Evolutionary conservation across 768 basidiomycete species (phyloP).

Genomic region (Rhodocollybia butyracea): DNA sequence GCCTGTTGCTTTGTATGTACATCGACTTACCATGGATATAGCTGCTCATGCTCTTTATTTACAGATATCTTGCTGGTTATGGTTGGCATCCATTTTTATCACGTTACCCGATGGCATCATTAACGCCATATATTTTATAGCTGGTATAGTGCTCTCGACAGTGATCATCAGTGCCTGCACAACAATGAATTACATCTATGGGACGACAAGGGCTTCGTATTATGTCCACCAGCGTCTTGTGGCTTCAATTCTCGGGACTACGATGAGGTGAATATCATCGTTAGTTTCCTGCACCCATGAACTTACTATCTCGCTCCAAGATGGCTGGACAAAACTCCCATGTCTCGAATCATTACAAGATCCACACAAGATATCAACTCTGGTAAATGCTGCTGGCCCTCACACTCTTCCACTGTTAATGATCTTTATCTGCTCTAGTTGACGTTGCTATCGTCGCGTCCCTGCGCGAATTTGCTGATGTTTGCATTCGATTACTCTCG

Average conservation of each 20-base stretch:
- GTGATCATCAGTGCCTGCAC: conserved; percentile 27
- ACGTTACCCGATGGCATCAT: no score
- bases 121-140: no score
- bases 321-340: conserved; percentile 46
- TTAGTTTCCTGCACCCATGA: no score
- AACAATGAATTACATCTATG: conserved; percentile 29
- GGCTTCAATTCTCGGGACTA: conserved; percentile 53
- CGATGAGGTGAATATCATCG: conserved; percentile 48
- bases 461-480: conserved; percentile 19
- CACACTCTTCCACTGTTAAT: background rate
- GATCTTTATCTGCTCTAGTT: conserved; percentile 23
- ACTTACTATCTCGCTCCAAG: no score
- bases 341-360: conserved; percentile 55
- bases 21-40: conserved; percentile 16
- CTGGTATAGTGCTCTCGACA: conserved; percentile 28
- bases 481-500: conserved; percentile 32
- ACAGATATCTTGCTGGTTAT: conserved; percentile 22
- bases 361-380: conserved; percentile 63
- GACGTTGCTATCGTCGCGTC: conserved; percentile 33
- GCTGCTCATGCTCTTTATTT: conserved; percentile 27
- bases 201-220: conserved; percentile 50
- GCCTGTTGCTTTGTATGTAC: conserved; percentile 31
- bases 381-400: conserved; percentile 13
- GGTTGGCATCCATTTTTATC: background rate
- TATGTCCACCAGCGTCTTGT: conserved; percentile 50